Base-by-base conservation (phyloP, 164 flowering plant species). In the Stephania cephalantha region DNA sequence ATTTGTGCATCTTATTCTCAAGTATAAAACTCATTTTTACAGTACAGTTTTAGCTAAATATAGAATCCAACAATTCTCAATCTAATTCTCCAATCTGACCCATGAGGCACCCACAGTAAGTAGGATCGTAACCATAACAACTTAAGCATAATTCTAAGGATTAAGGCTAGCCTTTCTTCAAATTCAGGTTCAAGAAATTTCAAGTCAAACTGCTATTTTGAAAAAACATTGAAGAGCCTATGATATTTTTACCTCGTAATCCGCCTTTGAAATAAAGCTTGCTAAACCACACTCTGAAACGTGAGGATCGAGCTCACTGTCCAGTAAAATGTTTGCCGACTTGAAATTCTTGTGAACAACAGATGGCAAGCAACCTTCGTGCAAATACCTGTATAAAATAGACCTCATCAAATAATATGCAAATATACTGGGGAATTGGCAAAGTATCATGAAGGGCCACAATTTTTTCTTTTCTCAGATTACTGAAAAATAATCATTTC, bases 341-440 rank as follows among this genome's bases (percentile, higher is more conserved):
- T 92, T 93, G 79, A 93, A 85, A 72, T 92, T 92, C 75, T 90
- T 89, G 71, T 92, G 98, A 75, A 93, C 83, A 71, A 95, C 78
- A 25, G 97, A 91, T 22, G 97, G 98, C 1, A 95, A 90, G 84
- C 97, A 91, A 65, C 86, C 91, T 85, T 95, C 99, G 79, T 95
- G 99, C 42, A 95, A 83, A 76, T 95, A 95, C 93, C 99, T 96
- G 85, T 50, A 61, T 48, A 75, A 75, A 13, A 71, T 65, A 15
- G 1, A 50, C 4, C 64, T 48, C 20, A 35, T 77, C 11, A n/a
- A 77, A 79, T 64, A 76, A 20, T 9, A 55, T 46, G 68, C 35
- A 77, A 35, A 42, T 29, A 9, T 69, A 31, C 9, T 22, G 20
- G 22, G 9, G 20, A n/a, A 44, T n/a, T 22, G 20, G 22, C 25